Evolutionary conservation across 176 grass and related monocot species (phyloP), one percentile per base, ranked within the genome.

Genomic region (Pontederia crassipes): DNA sequence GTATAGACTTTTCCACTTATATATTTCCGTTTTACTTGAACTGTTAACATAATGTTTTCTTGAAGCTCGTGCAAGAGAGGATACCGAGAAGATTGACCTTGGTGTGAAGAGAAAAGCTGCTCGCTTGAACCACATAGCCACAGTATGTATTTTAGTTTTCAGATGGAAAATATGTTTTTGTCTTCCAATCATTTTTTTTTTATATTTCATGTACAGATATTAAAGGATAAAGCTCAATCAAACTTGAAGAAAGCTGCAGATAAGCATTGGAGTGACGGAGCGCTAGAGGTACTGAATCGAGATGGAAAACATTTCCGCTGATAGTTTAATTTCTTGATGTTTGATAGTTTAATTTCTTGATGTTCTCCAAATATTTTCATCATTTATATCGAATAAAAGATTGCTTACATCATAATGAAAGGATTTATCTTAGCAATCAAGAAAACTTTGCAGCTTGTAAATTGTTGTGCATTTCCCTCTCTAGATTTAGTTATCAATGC

Each of bases 161-260:
- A 17, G 4, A 49, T 16, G 48, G 1, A 80, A 70, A 73, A 45
- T 16, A n/a, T 3, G 28, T 71, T 48, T 57, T 35, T 65, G 17
- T 26, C 55, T 7, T 28, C 14, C 26, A 12, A 58, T 46, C 9
- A 52, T 15, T 7, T 69, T 28, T 69, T 28, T 54, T 11, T 75
- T 10, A 15, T 65, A 61, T 64, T 72, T 52, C 13, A 61, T 70
- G 58, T 78, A 58, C 26, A 91, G 92, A 78, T 75, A 74, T 80
- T 91, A 26, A 88, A 88, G 81, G 84, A 91, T 32, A 81, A 79
- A 7, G 92, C 92, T 82, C 47, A 83, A 6, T 88, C 87, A 32
- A 76, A 91, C 59, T 75, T 97, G 76, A 91, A 91, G 88, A 90
- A 75, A 88, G 87, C 84, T 59, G 92, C 92, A 65, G 92, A 91